phyloP scores from a whole-genome alignment of 1,284 basidiomycete species.

The Leccinum pseudoinsigne region DNA sequence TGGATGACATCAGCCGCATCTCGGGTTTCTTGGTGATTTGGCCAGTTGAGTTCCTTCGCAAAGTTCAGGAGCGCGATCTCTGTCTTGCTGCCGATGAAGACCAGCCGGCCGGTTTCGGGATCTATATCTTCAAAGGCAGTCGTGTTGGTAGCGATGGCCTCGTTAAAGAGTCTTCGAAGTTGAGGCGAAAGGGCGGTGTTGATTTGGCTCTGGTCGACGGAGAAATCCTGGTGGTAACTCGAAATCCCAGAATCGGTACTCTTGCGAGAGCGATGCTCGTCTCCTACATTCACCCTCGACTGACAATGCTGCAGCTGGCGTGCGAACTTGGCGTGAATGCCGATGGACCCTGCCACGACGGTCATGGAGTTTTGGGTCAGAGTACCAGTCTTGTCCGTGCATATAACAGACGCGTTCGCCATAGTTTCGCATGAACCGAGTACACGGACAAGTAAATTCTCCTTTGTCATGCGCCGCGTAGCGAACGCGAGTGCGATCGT shows the following conservation, averaged over 20 bases:
- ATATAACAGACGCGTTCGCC: slow-evolving; percentile 96
- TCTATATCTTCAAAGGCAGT: slow-evolving; percentile 92
- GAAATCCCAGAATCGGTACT: slow-evolving; percentile 34
- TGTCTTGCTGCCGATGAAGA: slow-evolving; percentile 86
- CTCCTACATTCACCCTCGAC: slow-evolving; percentile 73
- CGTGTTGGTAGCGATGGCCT: slow-evolving; percentile 89
- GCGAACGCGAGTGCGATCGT: slow-evolving; percentile 97
- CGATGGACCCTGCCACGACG: slow-evolving; percentile 94
- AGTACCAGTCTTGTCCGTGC: slow-evolving; percentile 95
- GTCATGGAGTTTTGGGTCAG: slow-evolving; percentile 95
- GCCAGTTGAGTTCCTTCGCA: slow-evolving; percentile 87
- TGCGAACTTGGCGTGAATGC: slow-evolving; percentile 93
- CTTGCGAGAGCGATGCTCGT: slow-evolving; percentile 42
- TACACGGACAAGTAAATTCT: slow-evolving; percentile 93
- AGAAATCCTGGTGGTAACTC: slow-evolving; percentile 71
- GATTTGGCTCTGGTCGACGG: slow-evolving; percentile 77
- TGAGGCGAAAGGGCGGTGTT: slow-evolving; percentile 64
- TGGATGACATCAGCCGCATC: slow-evolving; percentile 69
- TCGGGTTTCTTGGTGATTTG: slow-evolving; percentile 70
- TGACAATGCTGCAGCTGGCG: slow-evolving; percentile 64
- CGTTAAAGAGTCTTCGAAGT: slow-evolving; percentile 76
- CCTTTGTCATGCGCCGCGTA: slow-evolving; percentile 95
- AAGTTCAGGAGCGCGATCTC: slow-evolving; percentile 93
- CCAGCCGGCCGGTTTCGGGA: slow-evolving; percentile 56
- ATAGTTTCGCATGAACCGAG: slow-evolving; percentile 98